Base-by-base conservation (phyloP, 305 asterid genomes). In the Fraxinus latifolia region DNA sequence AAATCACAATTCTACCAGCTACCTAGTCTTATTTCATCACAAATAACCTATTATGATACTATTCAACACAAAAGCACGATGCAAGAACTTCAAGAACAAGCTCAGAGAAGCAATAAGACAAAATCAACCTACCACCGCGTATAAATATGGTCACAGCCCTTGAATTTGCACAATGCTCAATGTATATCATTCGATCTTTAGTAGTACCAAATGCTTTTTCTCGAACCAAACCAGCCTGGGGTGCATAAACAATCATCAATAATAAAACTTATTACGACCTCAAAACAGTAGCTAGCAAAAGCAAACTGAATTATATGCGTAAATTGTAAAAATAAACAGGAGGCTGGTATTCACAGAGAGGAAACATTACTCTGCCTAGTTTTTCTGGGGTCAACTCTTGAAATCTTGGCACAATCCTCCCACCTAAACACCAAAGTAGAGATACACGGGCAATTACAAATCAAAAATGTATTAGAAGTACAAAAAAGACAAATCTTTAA, bases 91-190 rank as follows among this genome's bases (percentile, higher is more conserved):
- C 74, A 58, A 74, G 33, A 55, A 70, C 33, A 47, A 31, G 9
- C 36, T 27, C 19, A 17, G 12, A 31, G 55, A 14, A 74, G 25
- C 53, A 32, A 65, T 1, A 23, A 62, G 6, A 23, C 67, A 75
- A 55, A 8, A 79, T 82, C 75, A 77, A 90, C 96, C 70, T 84
- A 94, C 99, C 99, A 67, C 99, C 99, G 78, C 99, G 99, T 67
- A 94, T 95, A 84, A 95, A 95, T 86, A 95, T 85, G 81, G 99
- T 95, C 21, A 95, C 99, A 55, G 99, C 99, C 89, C 91, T 92
- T 85, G 99, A 95, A 85, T 95, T 95, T 70, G 99, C 97, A 89
- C 99, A 95, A 79, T 95, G 99, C 91, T 95, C 99, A 74, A 95
- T 95, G 84, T 94, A 94, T 78, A 95, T 94, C 99, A 94, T 95